A percentile compares a stretch with the other conserved stretches of the same genome.
These are phyloP conservation scores for Spergularia marina DNA, from an alignment of 148 eudicot genomes.

Conservation along the genomic window DNA sequence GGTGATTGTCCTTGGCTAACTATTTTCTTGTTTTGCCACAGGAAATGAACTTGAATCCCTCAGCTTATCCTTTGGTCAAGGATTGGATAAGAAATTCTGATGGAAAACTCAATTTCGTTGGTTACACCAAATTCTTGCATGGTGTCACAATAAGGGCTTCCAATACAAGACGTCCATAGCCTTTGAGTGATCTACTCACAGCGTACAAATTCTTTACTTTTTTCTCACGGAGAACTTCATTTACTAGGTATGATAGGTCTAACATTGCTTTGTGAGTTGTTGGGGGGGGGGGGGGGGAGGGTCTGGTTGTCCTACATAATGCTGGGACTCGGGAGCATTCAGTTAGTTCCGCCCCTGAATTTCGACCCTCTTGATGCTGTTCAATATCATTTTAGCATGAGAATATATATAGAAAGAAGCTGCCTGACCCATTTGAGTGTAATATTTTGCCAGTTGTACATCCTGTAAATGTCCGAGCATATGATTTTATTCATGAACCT, in stretches of 20 bases:
- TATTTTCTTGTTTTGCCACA: conserved; percentile 25
- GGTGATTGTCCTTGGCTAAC: conserved; percentile 10
- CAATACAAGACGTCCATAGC: conserved; percentile 60
- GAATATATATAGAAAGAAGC: conserved; percentile 10
- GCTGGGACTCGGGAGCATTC: background rate
- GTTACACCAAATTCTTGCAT: conserved; percentile 91
- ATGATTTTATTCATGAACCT: background rate
- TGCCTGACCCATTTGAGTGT: conserved; percentile 1
- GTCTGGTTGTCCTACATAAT: background rate
- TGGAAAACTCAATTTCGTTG: conserved; percentile 73
- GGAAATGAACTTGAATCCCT: conserved; percentile 73
- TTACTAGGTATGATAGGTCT: conserved; percentile 11
- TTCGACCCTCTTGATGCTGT: conserved; percentile 20
- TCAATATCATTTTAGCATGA: conserved; percentile 21
- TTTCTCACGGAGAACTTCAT: too few species aligned
- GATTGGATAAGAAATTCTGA: conserved; percentile 90
- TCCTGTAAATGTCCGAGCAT: conserved; percentile 24
- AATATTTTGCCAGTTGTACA: conserved; percentile 17
- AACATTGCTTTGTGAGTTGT: conserved; percentile 15
- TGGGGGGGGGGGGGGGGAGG: too few species aligned
- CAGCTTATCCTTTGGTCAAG: conserved; percentile 64
- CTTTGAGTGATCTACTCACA: background rate
- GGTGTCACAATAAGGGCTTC: conserved; percentile 76
- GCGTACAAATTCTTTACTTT: background rate
- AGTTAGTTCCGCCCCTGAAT: background rate